Conservation (phyloP, 2,329 filamentous ascomycete species). For the Aspergillus ibericus region DNA sequence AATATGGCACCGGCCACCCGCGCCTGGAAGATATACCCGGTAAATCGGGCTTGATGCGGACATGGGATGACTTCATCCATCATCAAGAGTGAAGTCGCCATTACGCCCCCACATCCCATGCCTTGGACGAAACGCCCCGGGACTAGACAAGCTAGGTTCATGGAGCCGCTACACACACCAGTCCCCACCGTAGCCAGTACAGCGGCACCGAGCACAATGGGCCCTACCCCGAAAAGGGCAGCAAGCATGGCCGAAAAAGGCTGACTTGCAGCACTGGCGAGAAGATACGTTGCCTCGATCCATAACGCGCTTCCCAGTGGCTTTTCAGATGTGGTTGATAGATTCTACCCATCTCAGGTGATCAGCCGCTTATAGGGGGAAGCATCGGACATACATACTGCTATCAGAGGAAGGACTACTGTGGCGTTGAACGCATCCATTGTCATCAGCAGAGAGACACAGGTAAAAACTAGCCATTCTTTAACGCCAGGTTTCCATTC, state of each 20-base stretch:
- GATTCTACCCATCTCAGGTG: constrained; percentile 19
- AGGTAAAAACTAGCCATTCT: constrained; percentile 45
- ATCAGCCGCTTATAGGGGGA: not conserved
- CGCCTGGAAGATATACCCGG: constrained; percentile 32
- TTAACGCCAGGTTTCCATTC: constrained; percentile 41
- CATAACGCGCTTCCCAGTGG: constrained; percentile 47
- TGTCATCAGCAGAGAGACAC: constrained; percentile 47
- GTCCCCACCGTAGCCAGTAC: constrained; percentile 50
- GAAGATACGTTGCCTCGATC: constrained; percentile 52
- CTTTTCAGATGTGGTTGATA: constrained; percentile 38
- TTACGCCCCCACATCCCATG: constrained; percentile 48
- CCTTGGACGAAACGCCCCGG: constrained; percentile 49
- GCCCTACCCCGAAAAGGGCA: constrained; percentile 48
- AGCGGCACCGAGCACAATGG: constrained; percentile 45
- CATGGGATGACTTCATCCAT: constrained; percentile 44
- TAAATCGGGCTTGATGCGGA: constrained; percentile 33
- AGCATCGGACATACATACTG: constrained; percentile 33
- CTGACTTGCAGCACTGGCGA: constrained; percentile 34
- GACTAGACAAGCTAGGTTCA: constrained; percentile 41
- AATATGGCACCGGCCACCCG: constrained; percentile 34
- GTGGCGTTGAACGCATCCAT: constrained; percentile 54
- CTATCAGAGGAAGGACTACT: constrained; percentile 48
- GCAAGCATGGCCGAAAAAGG: constrained; percentile 32
- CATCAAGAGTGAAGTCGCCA: constrained; percentile 44
- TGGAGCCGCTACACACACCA: constrained; percentile 43